Percentiles rank a stretch among this genome's conserved stretches.
phyloP scores from a whole-genome alignment of 805 yeast species.

The Kockiozyma suomiensis region DNA sequence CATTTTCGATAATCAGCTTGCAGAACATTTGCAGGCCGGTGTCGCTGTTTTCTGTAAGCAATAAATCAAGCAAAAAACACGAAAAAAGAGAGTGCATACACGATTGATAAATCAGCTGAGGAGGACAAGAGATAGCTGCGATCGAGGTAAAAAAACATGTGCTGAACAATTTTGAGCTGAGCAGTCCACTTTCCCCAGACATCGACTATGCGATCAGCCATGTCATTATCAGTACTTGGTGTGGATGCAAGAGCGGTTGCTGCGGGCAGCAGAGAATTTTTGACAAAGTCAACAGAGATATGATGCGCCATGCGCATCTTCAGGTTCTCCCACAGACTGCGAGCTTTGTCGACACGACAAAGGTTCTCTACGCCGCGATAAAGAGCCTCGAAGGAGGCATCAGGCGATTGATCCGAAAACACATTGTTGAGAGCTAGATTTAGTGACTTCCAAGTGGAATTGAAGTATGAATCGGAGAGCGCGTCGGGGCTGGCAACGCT shows the following conservation, averaged over 20 bases:
- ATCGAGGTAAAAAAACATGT: conserved; percentile 41
- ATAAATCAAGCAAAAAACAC: neutral
- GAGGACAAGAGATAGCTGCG: conserved; percentile 36
- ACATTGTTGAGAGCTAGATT: conserved; percentile 23
- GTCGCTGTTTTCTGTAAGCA: conserved; percentile 17
- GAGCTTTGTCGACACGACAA: conserved; percentile 37
- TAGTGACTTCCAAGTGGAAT: conserved; percentile 18
- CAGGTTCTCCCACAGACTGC: conserved; percentile 35
- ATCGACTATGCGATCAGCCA: conserved; percentile 31
- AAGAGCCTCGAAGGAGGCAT: conserved; percentile 38
- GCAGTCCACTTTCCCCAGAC: conserved; percentile 32
- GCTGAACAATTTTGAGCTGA: conserved; percentile 34
- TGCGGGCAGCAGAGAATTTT: neutral
- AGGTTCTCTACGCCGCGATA: conserved; percentile 41
- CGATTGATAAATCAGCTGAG: conserved; percentile 3
- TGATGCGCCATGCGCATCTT: conserved; percentile 21
- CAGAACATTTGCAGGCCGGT: conserved; percentile 25
- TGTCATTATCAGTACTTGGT: conserved; percentile 3
- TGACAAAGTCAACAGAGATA: conserved; percentile 10
- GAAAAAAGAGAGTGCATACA: neutral
- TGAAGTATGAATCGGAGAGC: conserved; percentile 19
- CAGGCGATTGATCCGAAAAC: conserved; percentile 9
- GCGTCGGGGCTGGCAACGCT: conserved; percentile 1
- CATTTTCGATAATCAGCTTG: conserved; percentile 12
- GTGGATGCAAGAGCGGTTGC: neutral